These are phyloP conservation scores for Caryopteris hybrid DNA, from an alignment of 305 asterid genomes.

Conservation along the genomic window DNA sequence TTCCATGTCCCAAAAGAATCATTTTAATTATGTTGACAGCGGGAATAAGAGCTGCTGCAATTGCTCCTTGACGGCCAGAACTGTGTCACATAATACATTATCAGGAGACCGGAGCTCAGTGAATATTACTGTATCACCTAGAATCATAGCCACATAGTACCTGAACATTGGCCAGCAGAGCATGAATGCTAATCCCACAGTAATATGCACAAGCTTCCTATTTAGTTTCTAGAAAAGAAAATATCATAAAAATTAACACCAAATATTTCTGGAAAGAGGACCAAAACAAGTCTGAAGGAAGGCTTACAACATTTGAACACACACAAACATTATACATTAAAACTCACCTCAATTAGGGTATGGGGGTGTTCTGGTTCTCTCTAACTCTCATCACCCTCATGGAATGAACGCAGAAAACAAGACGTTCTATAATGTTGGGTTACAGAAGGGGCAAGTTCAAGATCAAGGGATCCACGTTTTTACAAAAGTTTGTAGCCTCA, in stretches of 20 bases:
- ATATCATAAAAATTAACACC: neutral
- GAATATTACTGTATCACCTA: constrained; percentile 4
- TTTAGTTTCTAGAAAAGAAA: constrained; percentile 56
- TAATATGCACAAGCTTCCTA: constrained; percentile 88
- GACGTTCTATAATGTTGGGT: neutral
- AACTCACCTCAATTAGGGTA: neutral
- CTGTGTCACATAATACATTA: constrained; percentile 34
- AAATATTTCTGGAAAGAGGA: no score
- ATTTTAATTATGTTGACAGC: constrained; percentile 61
- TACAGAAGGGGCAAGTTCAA: neutral
- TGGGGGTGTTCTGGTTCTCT: neutral
- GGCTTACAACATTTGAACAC: neutral
- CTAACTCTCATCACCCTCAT: neutral
- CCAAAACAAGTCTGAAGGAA: neutral
- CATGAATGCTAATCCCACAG: constrained; percentile 77
- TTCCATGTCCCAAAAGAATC: constrained; percentile 83
- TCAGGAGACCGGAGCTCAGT: constrained; percentile 18
- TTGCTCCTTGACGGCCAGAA: constrained; percentile 71
- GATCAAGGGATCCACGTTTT: neutral
- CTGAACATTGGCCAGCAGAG: constrained; percentile 99
- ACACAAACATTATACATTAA: neutral
- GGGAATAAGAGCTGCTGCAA: constrained; percentile 69
- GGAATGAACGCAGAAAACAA: neutral
- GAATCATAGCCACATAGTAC: constrained; percentile 29
- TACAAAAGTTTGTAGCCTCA: neutral